These are phyloP conservation scores for Komagataella mondaviorum DNA, from an alignment of 805 yeast species.

Conservation along the genomic window DNA sequence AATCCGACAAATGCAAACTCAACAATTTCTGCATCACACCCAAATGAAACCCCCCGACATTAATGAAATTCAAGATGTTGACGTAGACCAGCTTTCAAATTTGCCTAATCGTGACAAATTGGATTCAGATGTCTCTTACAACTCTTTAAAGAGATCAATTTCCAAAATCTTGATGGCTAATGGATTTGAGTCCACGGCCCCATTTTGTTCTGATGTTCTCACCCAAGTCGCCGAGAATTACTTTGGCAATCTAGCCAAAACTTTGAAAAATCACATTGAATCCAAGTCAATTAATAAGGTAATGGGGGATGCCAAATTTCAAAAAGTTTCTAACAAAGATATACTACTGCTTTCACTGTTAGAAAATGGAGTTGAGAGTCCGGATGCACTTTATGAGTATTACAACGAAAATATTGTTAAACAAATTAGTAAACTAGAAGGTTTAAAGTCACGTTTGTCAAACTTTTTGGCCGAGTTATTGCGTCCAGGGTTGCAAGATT, in stretches of 20 bases:
- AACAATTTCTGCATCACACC: constrained; percentile 59
- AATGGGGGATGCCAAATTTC: constrained; percentile 9
- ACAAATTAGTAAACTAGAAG: constrained; percentile 57
- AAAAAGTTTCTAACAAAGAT: constrained; percentile 21
- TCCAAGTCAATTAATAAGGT: constrained; percentile 34
- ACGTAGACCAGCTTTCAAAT: constrained; percentile 74
- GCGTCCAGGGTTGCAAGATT: constrained; percentile 65
- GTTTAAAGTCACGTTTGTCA: constrained; percentile 53
- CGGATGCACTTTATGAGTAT: constrained; percentile 63
- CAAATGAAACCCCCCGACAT: constrained; percentile 62
- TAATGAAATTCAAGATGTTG: constrained; percentile 42
- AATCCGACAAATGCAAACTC: constrained; percentile 83
- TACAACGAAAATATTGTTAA: constrained; percentile 59
- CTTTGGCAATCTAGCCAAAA: constrained; percentile 56
- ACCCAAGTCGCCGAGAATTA: constrained; percentile 79
- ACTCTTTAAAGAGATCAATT: constrained; percentile 54
- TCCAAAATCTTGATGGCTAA: constrained; percentile 79
- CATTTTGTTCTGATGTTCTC: constrained; percentile 62
- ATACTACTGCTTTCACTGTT: constrained; percentile 47
- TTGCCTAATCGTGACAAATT: constrained; percentile 53
- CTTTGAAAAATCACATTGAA: constrained; percentile 62
- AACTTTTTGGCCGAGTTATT: constrained; percentile 65
- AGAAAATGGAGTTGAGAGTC: constrained; percentile 80
- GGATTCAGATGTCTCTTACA: constrained; percentile 46
- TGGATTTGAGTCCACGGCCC: constrained; percentile 80